Percentiles rank a stretch among this genome's conserved stretches.
Evolutionary conservation across 2,329 filamentous ascomycete genomes (phyloP).

Genomic region (Aspergillus udagawae): DNA sequence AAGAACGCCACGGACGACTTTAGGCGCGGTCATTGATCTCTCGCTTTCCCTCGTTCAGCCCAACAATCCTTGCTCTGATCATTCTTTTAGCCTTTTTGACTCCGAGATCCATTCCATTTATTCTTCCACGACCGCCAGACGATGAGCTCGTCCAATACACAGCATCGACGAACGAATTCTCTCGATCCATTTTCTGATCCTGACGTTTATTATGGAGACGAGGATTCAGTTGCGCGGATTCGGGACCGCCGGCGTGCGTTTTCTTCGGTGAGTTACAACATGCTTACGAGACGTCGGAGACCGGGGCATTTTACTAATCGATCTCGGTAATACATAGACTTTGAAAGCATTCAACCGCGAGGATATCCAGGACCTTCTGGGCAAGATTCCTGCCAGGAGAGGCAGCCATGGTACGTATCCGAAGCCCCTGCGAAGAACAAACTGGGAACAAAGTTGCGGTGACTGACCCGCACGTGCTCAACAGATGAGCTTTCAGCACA

Average conservation of each 20-base stretch:
- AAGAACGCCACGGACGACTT: conserved; percentile 3
- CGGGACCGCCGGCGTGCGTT: conserved; percentile 51
- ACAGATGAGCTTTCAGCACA: conserved; percentile 68
- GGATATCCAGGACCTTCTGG: conserved; percentile 33
- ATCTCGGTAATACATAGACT: conserved; percentile 22
- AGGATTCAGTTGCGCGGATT: conserved; percentile 43
- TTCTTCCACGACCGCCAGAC: conserved; percentile 8
- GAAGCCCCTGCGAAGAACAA: background rate
- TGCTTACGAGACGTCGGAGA: conserved; percentile 10
- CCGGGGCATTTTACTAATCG: conserved; percentile 10
- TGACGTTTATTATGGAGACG: conserved; percentile 57
- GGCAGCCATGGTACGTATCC: conserved; percentile 42
- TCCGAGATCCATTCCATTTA: background rate
- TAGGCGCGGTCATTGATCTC: conserved; percentile 4
- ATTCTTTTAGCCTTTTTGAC: conserved; percentile 1
- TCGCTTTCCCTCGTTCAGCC: conserved; percentile 1
- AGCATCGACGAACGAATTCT: conserved; percentile 39
- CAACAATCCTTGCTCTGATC: conserved; percentile 7
- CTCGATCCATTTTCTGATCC: conserved; percentile 56
- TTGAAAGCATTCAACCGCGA: conserved; percentile 35
- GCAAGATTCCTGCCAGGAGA: conserved; percentile 33
- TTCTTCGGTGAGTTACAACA: conserved; percentile 48
- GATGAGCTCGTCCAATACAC: conserved; percentile 40
- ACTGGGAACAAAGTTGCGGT: background rate
- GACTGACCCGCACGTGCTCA: conserved; percentile 11